Evolutionary conservation across 2,329 filamentous ascomycete species (phyloP).

Genomic region (Coniochaeta sp.): DNA sequence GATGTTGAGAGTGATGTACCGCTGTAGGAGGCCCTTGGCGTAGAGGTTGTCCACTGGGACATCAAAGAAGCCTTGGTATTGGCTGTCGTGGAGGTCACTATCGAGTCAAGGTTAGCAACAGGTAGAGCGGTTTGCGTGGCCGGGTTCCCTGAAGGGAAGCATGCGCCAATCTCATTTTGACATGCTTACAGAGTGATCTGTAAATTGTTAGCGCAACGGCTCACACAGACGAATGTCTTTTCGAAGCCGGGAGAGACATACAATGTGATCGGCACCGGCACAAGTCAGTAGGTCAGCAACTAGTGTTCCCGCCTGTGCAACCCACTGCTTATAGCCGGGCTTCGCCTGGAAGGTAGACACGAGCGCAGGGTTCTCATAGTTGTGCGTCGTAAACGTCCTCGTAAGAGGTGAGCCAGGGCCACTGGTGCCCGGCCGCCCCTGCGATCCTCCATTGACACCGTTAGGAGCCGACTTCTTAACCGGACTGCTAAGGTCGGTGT

Average conservation of each 20-base stretch:
- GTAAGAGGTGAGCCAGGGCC: not conserved
- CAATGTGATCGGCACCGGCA: slow-evolving; percentile 87
- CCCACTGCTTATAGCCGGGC: slow-evolving; percentile 96
- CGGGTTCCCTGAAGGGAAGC: too few relatives aligned
- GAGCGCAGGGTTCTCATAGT: slow-evolving; percentile 53
- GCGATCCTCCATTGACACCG: slow-evolving; percentile 14
- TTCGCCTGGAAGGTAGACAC: slow-evolving; percentile 64
- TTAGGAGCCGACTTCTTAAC: not conserved
- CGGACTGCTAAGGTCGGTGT: slow-evolving; percentile 24
- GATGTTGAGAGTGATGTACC: slow-evolving; percentile 72
- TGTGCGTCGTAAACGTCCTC: slow-evolving; percentile 50
- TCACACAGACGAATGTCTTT: not conserved
- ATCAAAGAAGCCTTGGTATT: slow-evolving; percentile 98
- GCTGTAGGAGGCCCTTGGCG: slow-evolving; percentile 65
- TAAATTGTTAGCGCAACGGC: not conserved
- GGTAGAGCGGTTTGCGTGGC: too few relatives aligned
- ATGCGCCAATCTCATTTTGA: too few relatives aligned
- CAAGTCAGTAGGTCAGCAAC: slow-evolving; percentile 92
- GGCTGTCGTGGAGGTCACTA: slow-evolving; percentile 73
- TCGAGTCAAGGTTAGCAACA: not conserved
- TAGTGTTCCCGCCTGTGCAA: slow-evolving; percentile 91
- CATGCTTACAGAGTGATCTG: slow-evolving; percentile 3
- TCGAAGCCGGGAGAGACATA: not conserved
- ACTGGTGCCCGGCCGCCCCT: slow-evolving; percentile 10
- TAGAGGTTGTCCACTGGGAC: slow-evolving; percentile 98